A percentile compares a stretch with the other conserved stretches of the same genome.
phyloP scores from a whole-genome alignment of 139 green algal genomes.

The Chlamydomonas asymmetrica region DNA sequence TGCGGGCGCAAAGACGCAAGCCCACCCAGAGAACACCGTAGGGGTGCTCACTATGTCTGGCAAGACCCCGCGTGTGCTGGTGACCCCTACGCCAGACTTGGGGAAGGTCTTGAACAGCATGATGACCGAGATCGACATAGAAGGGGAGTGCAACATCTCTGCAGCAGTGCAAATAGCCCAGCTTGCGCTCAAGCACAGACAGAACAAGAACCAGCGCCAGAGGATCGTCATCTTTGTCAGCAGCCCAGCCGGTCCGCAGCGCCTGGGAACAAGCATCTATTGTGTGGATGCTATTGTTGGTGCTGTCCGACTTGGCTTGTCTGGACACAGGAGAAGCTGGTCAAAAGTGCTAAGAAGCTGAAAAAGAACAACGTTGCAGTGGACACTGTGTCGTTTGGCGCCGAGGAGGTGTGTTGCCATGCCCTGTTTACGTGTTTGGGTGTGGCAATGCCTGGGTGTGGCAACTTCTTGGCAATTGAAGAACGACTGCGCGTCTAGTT shows the following conservation, averaged over 20 bases:
- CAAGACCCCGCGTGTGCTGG: conserved; percentile 88
- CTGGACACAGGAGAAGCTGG: conserved; percentile 82
- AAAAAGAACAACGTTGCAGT: conserved; percentile 99
- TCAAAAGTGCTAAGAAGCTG: conserved; percentile 98
- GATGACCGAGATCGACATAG: conserved; percentile 86
- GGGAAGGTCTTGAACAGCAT: conserved; percentile 93
- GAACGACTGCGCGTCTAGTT: too few relatives aligned
- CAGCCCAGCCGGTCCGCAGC: conserved; percentile 90
- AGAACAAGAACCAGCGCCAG: conserved; percentile 99
- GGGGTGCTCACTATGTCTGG: conserved; percentile 97
- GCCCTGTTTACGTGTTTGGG: too few relatives aligned
- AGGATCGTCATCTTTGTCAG: conserved; percentile 96
- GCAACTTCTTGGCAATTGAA: too few relatives aligned
- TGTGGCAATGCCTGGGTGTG: too few relatives aligned
- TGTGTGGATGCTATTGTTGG: too few relatives aligned
- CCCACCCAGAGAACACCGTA: conserved; percentile 97
- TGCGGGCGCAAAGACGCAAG: conserved; percentile 93
- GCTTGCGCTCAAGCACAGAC: conserved; percentile 96
- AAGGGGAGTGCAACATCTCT: conserved; percentile 81
- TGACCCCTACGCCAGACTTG: conserved; percentile 96
- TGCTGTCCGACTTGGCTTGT: too few relatives aligned
- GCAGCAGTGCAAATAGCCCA: conserved; percentile 94
- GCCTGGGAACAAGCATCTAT: too few relatives aligned
- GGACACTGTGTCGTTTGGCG: conserved; percentile 93
- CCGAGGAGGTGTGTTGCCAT: too few relatives aligned